Conservation (phyloP, 805 yeast genomes). For the Wickerhamomyces canadensis region DNA sequence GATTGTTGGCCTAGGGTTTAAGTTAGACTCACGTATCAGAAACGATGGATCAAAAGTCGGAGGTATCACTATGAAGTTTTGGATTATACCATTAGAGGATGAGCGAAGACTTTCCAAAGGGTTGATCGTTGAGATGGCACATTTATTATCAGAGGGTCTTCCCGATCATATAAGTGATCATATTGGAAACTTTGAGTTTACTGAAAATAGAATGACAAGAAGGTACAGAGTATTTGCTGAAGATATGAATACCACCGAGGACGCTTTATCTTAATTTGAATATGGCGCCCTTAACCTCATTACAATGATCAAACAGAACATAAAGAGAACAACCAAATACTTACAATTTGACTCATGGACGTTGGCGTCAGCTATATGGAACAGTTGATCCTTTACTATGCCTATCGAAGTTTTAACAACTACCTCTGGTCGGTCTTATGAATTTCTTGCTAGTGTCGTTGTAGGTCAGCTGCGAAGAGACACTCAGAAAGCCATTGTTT, state of each 20-base stretch:
- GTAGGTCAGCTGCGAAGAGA: too few species aligned
- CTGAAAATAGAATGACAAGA: background rate
- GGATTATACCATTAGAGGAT: background rate
- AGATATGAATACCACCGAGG: background rate
- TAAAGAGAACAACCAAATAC: too few species aligned
- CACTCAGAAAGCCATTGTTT: too few species aligned
- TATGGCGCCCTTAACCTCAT: too few species aligned
- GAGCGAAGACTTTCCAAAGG: background rate
- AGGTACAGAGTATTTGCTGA: background rate
- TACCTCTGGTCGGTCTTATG: too few species aligned
- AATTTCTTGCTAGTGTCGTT: too few species aligned
- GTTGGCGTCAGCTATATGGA: too few species aligned
- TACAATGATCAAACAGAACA: too few species aligned
- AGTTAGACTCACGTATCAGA: background rate
- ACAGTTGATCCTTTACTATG: too few species aligned
- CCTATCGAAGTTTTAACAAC: too few species aligned
- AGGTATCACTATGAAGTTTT: background rate
- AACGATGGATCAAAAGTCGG: background rate
- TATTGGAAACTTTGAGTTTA: background rate
- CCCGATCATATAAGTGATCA: slow-evolving; percentile 1
- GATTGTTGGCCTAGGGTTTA: slow-evolving; percentile 4
- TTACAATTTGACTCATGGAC: too few species aligned
- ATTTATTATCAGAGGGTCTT: background rate
- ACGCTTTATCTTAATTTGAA: too few species aligned
- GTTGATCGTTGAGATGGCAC: background rate